These are phyloP conservation scores for Pachysandra terminalis DNA, from an alignment of 164 flowering plant species.

Conservation along the genomic window DNA sequence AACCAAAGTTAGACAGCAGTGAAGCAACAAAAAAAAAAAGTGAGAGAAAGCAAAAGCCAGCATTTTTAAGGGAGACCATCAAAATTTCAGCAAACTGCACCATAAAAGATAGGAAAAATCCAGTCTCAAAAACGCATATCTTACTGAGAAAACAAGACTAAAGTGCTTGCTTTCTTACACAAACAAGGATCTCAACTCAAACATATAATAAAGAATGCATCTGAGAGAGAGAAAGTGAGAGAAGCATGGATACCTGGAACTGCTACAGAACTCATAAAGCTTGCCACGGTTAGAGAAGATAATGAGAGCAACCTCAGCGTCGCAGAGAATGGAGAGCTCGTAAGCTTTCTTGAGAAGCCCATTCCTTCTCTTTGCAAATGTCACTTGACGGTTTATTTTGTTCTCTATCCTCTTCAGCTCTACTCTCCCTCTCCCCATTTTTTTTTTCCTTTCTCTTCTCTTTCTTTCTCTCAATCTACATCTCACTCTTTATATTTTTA, in stretches of 20 bases:
- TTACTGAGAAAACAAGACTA: too few relatives aligned
- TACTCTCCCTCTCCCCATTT: slow-evolving; percentile 3
- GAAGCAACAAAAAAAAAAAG: too few relatives aligned
- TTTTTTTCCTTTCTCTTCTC: background rate
- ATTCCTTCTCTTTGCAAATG: slow-evolving; percentile 5
- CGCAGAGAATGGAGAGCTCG: slow-evolving; percentile 5
- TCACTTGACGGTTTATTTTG: slow-evolving; percentile 5
- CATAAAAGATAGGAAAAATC: too few relatives aligned
- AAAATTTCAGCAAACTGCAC: too few relatives aligned
- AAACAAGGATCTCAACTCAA: too few relatives aligned
- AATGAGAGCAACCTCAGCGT: slow-evolving; percentile 6
- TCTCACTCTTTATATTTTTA: background rate
- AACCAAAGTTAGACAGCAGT: too few relatives aligned
- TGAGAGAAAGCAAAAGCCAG: too few relatives aligned
- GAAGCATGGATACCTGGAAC: background rate
- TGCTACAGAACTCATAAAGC: slow-evolving; percentile 8
- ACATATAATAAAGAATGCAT: too few relatives aligned
- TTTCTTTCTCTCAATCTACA: background rate
- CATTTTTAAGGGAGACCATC: too few relatives aligned
- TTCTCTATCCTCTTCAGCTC: slow-evolving; percentile 6
- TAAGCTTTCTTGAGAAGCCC: slow-evolving; percentile 2
- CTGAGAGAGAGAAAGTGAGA: background rate
- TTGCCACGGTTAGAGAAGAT: slow-evolving; percentile 6
- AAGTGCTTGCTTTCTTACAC: too few relatives aligned
- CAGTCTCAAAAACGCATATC: too few relatives aligned